phyloP scores from a whole-genome alignment of 371 early-diverging fungal genomes.

The Batrachochytrium dendrobatidis region DNA sequence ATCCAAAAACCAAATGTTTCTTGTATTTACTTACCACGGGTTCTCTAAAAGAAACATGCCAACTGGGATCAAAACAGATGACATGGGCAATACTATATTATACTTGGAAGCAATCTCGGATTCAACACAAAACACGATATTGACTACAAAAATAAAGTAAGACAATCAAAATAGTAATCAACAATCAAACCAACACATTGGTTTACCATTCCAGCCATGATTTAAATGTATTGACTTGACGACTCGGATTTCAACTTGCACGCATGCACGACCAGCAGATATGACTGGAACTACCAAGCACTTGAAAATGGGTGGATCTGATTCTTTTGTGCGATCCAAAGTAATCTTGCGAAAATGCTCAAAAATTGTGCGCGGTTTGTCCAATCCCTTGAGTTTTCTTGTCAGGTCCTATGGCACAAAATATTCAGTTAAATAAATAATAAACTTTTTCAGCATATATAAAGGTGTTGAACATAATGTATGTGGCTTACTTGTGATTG shows the following conservation, averaged over 20 bases:
- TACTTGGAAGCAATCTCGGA: too few relatives aligned
- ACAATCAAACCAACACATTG: too few relatives aligned
- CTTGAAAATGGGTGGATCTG: neutral
- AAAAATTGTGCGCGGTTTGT: neutral
- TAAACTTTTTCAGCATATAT: too few relatives aligned
- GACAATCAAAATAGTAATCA: neutral
- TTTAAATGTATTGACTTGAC: neutral
- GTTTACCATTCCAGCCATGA: neutral
- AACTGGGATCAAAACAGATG: too few relatives aligned
- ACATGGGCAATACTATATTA: too few relatives aligned
- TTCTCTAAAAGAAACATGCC: too few relatives aligned
- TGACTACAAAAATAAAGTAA: neutral
- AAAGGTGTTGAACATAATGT: too few relatives aligned
- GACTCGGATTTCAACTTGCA: neutral
- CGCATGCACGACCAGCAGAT: neutral
- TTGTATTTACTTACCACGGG: too few relatives aligned
- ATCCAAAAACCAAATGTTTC: too few relatives aligned
- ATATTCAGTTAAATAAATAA: too few relatives aligned
- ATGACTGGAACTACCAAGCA: neutral
- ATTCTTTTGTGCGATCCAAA: neutral
- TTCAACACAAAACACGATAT: slow-evolving; percentile 1
- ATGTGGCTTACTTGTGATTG: neutral
- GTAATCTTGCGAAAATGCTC: neutral
- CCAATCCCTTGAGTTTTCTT: neutral
- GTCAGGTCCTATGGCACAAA: too few relatives aligned